Base-by-base conservation (phyloP, 352 stramenopile species). In the Pythium phragmiticola region DNA sequence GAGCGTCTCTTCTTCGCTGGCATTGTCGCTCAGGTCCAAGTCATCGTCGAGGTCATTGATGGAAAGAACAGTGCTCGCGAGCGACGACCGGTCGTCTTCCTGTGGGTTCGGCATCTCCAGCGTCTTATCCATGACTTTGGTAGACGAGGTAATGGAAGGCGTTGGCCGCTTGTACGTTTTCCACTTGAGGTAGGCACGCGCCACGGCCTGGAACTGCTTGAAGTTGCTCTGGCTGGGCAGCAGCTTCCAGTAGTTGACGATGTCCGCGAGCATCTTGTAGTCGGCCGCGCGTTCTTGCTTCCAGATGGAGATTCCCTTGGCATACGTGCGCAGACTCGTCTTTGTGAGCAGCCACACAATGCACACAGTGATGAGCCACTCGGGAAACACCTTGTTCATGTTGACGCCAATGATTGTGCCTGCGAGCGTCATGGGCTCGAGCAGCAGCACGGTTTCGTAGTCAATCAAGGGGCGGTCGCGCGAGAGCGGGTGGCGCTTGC, bases 341-440 rank as follows among this genome's bases (percentile, higher is more conserved):
- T 88, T 88, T 16, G 77, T 87, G 13, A 94, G 72, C 52, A 94
- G 66, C 72, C 67, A 84, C 43, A 94, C 83, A 33, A 94, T 89
- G 54, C 81, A 86, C 16, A 92, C 60, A 0, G 80, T 91, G 57
- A 92, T 91, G 48, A 94, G 74, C 82, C 84, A 94, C 69, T 94
- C 84, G 9, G 85, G 85, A 51, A 90, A 92, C 6, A 80, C 61
- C 54, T 74, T 83, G 70, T 92, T 94, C 76, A 94, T 83, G 69
- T 90, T 89, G 39, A 94, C 85, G 51, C 85, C 85, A 34, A 92
- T 85, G 65, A 92, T 92, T n/a, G 85, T 94, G 33, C 85, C 83
- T 0, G 85, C 85, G 8, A 94, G 76, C 19, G 85, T 94, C 85
- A 94, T 92, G 28, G 85, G 85, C 64, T 94, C 85, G 83, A 94